A percentile compares a stretch with the other conserved stretches of the same genome.
Conservation (phyloP, 257 asterid genomes). For the Parsonsia alboflavescens region DNA sequence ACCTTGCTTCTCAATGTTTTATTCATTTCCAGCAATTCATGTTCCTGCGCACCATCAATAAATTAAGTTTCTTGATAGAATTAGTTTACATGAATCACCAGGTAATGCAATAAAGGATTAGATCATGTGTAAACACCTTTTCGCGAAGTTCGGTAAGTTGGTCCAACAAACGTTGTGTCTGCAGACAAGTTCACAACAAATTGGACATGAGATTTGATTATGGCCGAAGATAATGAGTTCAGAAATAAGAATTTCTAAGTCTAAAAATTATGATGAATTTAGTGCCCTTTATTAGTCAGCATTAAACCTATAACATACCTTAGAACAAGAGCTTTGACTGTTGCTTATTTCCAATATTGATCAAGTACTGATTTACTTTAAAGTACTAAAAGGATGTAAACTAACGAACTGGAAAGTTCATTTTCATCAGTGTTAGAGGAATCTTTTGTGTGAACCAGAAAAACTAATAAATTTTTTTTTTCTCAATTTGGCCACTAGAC, state of each 20-base stretch:
- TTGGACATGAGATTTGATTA: background rate
- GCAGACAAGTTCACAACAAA: constrained; percentile 2
- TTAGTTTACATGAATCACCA: background rate
- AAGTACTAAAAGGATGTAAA: background rate
- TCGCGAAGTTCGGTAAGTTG: constrained; percentile 35
- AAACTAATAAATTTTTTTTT: too few relatives aligned
- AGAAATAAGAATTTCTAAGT: background rate
- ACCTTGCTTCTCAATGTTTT: constrained; percentile 34
- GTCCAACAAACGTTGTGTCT: constrained; percentile 34
- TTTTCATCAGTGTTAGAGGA: too few relatives aligned
- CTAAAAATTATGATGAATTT: background rate
- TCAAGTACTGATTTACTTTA: background rate
- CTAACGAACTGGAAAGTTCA: background rate
- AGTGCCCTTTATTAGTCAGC: background rate
- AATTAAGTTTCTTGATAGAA: background rate
- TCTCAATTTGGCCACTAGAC: too few relatives aligned
- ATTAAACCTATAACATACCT: too few relatives aligned
- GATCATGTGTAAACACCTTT: constrained; percentile 20
- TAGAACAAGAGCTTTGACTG: too few relatives aligned
- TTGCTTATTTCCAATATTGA: too few relatives aligned
- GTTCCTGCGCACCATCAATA: constrained; percentile 20
- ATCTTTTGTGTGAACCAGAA: background rate
- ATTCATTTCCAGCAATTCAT: constrained; percentile 28
- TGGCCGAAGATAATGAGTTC: background rate
- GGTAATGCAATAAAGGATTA: background rate